Conservation (phyloP, 2,329 filamentous ascomycete species). For the Colletotrichum camelliae region DNA sequence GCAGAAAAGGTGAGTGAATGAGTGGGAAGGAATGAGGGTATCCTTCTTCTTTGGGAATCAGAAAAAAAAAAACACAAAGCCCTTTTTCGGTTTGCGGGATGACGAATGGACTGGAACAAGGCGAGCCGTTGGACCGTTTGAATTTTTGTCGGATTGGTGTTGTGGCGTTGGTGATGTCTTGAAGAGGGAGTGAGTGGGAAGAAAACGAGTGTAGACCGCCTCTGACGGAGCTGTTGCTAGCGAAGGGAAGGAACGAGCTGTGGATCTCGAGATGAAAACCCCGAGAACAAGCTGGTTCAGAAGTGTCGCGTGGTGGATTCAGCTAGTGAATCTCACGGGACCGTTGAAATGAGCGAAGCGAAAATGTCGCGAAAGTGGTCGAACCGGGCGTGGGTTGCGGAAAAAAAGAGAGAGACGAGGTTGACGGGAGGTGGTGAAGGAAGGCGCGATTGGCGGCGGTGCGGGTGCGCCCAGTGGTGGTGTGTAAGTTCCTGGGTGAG, state of each 20-base stretch:
- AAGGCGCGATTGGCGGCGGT: background rate
- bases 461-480: background rate
- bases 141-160: background rate
- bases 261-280: background rate
- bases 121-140: background rate
- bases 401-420: background rate
- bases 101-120: constrained; percentile 13
- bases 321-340: constrained; percentile 7
- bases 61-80: background rate
- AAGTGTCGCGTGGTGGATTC: background rate
- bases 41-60: background rate
- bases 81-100: background rate
- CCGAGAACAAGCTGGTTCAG: background rate
- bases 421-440: background rate
- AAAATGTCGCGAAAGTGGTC: background rate
- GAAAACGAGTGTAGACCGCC: constrained; percentile 16
- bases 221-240: constrained; percentile 1
- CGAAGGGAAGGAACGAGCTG: constrained; percentile 14
- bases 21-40: background rate
- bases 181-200: background rate
- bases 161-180: background rate
- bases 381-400: background rate
- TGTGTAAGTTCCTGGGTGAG: constrained; percentile 9
- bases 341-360: background rate
- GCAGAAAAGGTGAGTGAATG: background rate